Conservation (phyloP, 352 stramenopile species). For the Pythium monospermum region DNA sequence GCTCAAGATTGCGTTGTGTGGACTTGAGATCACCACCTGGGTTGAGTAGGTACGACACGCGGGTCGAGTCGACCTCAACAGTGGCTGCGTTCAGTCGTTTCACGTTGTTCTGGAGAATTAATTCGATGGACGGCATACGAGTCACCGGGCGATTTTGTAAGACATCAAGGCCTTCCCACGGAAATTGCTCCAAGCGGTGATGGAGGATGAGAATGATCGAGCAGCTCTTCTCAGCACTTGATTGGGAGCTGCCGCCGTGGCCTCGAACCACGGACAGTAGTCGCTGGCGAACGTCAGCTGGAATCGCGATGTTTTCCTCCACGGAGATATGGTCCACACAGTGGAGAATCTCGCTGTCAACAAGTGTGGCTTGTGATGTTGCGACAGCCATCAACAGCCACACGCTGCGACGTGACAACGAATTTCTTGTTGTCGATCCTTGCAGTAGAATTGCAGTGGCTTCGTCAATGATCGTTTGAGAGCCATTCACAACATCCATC, state of each 20-base stretch:
- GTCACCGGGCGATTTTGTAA: conserved; percentile 40
- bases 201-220: conserved; percentile 67
- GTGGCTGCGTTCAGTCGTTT: not conserved
- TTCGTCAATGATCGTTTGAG: not conserved
- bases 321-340: conserved; percentile 18
- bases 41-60: conserved; percentile 67
- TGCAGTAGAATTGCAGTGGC: not conserved
- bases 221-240: too few species aligned
- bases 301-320: conserved; percentile 18
- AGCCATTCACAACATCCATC: not conserved
- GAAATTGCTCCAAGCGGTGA: conserved; percentile 61
- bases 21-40: conserved; percentile 62
- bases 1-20: conserved; percentile 53
- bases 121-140: conserved; percentile 70
- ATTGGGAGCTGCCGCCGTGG: too few species aligned
- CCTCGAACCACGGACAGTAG: conserved; percentile 3
- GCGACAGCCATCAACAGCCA: conserved; percentile 9
- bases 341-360: conserved; percentile 11
- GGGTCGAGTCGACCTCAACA: conserved; percentile 1
- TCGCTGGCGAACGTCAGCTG: not conserved
- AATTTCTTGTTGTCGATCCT: not conserved
- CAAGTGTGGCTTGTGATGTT: conserved; percentile 1
- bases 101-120: conserved; percentile 35
- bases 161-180: conserved; percentile 75
- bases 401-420: conserved; percentile 1